phyloP scores from a whole-genome alignment of 202 grass and related monocot species.

The Dendrocalamus latiflorus region DNA sequence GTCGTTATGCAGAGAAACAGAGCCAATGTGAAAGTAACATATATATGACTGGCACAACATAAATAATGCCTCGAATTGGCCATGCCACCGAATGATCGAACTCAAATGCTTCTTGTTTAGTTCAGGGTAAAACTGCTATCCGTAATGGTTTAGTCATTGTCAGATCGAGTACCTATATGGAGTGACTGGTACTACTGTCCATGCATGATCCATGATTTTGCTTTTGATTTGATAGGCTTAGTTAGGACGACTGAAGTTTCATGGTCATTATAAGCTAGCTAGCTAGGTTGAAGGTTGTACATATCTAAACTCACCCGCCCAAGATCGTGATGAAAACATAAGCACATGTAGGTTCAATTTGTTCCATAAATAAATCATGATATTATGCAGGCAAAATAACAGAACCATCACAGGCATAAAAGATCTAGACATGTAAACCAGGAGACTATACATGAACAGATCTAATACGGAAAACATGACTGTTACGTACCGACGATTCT shows the following conservation, averaged over 20 bases:
- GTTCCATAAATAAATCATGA: too few species aligned
- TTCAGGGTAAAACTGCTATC: background rate
- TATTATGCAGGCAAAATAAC: too few species aligned
- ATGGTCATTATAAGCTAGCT: background rate
- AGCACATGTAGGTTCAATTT: too few species aligned
- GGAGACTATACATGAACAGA: too few species aligned
- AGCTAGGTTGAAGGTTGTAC: background rate
- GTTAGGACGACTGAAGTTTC: background rate
- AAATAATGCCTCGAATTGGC: background rate
- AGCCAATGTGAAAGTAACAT: background rate
- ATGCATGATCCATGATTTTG: background rate
- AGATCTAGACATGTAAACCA: too few species aligned
- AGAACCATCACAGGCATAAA: too few species aligned
- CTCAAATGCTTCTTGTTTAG: background rate
- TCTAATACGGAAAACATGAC: too few species aligned
- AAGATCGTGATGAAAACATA: background rate
- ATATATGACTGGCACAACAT: background rate
- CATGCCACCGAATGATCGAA: background rate
- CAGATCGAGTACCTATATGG: background rate
- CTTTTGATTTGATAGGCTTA: background rate
- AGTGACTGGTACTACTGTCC: background rate
- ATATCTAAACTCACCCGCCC: background rate
- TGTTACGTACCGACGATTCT: too few species aligned
- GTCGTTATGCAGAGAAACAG: background rate
- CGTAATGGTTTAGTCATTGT: background rate